These are phyloP conservation scores for Melaleuca quinquenervia DNA, from an alignment of 345 rosid genomes.

Conservation along the genomic window DNA sequence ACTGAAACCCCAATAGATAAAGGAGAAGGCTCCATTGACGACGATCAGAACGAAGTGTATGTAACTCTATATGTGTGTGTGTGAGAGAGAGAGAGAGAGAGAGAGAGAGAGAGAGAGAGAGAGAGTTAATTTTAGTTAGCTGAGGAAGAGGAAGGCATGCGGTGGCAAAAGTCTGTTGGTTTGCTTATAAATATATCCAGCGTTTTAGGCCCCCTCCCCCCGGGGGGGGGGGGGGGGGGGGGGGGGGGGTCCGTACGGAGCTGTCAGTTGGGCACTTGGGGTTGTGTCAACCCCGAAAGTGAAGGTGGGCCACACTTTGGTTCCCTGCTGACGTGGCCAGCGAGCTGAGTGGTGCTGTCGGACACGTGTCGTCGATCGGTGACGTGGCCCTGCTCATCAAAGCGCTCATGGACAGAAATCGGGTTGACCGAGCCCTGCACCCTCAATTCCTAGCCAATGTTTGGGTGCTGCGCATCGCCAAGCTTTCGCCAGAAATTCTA, in stretches of 20 bases:
- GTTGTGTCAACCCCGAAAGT: neutral
- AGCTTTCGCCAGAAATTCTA: neutral
- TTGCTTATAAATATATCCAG: neutral
- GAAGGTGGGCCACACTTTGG: neutral
- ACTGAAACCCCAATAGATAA: neutral
- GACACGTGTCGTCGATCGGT: neutral
- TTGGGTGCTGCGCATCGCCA: neutral
- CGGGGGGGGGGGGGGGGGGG: neutral
- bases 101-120: neutral
- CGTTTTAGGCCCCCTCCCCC: neutral
- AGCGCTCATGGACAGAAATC: neutral
- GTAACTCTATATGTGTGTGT: neutral
- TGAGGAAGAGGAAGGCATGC: conserved; percentile 21
- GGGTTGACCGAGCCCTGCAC: neutral
- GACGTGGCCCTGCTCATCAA: neutral
- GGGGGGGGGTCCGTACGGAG: conserved; percentile 5
- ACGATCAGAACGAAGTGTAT: neutral
- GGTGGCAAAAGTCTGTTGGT: conserved; percentile 24
- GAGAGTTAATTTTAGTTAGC: conserved; percentile 2
- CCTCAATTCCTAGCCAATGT: neutral
- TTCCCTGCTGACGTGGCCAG: neutral
- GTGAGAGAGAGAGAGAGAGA: neutral
- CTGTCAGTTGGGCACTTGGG: neutral
- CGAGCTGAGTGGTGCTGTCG: neutral
- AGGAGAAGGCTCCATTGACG: neutral